phyloP scores from a whole-genome alignment of 148 eudicot genomes.

The Dysphania ambrosioides region DNA sequence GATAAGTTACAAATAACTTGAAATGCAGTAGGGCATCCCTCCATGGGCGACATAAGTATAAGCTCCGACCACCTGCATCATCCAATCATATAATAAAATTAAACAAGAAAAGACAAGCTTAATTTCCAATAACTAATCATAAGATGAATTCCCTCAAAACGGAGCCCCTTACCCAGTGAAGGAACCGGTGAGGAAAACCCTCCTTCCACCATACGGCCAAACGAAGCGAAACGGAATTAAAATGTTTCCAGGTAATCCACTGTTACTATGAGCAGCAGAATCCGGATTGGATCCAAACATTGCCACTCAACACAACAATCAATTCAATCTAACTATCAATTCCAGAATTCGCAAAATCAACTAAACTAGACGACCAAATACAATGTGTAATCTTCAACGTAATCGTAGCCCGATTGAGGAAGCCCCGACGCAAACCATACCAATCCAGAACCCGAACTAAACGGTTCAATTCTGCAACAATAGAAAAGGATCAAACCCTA shows the following conservation, averaged over 20 bases:
- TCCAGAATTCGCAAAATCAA: conserved; percentile 4
- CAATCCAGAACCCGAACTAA: background rate
- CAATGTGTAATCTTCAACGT: conserved; percentile 29
- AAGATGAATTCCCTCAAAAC: too few relatives aligned
- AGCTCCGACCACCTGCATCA: conserved; percentile 57
- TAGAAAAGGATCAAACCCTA: conserved; percentile 33
- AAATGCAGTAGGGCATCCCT: conserved; percentile 63
- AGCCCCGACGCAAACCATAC: conserved; percentile 28
- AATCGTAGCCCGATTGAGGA: conserved; percentile 9
- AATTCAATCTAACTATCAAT: too few relatives aligned
- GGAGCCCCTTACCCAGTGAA: conserved; percentile 38
- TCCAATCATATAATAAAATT: background rate
- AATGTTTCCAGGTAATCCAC: conserved; percentile 22
- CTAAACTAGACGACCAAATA: conserved; percentile 15
- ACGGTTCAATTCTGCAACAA: background rate
- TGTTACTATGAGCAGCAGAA: conserved; percentile 29
- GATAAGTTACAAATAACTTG: conserved; percentile 58
- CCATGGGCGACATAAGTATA: conserved; percentile 60
- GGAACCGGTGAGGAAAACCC: conserved; percentile 47
- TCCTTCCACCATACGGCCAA: conserved; percentile 44
- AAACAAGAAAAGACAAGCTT: too few relatives aligned
- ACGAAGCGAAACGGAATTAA: conserved; percentile 30
- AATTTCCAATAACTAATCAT: too few relatives aligned
- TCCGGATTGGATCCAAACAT: conserved; percentile 43
- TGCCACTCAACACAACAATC: conserved; percentile 16